Evolutionary conservation across 768 basidiomycete genomes (phyloP).

Genomic region (Naganishia kalamii): DNA sequence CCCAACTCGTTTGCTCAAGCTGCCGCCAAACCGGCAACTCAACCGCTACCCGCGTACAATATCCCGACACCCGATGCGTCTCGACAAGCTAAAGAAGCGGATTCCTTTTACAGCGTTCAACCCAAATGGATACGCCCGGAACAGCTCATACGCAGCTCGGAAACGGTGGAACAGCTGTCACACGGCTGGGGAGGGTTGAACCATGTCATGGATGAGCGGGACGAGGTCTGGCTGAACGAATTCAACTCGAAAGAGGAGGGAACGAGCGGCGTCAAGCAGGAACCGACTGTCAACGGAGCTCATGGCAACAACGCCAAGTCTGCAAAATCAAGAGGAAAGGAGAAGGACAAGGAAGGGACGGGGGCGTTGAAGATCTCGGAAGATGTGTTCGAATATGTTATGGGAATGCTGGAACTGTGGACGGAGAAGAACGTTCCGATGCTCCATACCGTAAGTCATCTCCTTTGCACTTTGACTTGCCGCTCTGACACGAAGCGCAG

Average conservation of each 20-base stretch:
- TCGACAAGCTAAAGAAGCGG: slow-evolving; percentile 67
- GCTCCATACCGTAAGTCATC: slow-evolving; percentile 67
- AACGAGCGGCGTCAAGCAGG: slow-evolving; percentile 53
- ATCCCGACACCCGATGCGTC: slow-evolving; percentile 92
- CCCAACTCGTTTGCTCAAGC: slow-evolving; percentile 26
- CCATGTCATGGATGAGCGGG: slow-evolving; percentile 93
- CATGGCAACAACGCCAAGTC: slow-evolving; percentile 50
- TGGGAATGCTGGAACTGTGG: slow-evolving; percentile 86
- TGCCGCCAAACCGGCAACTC: slow-evolving; percentile 33
- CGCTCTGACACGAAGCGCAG: slow-evolving; percentile 25
- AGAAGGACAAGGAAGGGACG: slow-evolving; percentile 60
- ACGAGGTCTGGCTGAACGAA: slow-evolving; percentile 87
- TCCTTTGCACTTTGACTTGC: neutral
- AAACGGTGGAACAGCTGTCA: slow-evolving; percentile 62
- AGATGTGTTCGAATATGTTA: slow-evolving; percentile 89
- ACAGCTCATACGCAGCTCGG: slow-evolving; percentile 71
- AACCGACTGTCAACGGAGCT: slow-evolving; percentile 6
- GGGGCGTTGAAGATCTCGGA: slow-evolving; percentile 61
- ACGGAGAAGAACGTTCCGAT: slow-evolving; percentile 85
- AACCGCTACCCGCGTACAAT: slow-evolving; percentile 49
- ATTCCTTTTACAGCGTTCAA: slow-evolving; percentile 61
- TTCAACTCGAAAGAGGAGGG: slow-evolving; percentile 68
- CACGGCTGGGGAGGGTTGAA: slow-evolving; percentile 70
- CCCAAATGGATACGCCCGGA: slow-evolving; percentile 68
- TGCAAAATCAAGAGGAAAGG: slow-evolving; percentile 68